Conservation (phyloP, 176 grass and related monocot genomes). For the Metroxylon sagu region DNA sequence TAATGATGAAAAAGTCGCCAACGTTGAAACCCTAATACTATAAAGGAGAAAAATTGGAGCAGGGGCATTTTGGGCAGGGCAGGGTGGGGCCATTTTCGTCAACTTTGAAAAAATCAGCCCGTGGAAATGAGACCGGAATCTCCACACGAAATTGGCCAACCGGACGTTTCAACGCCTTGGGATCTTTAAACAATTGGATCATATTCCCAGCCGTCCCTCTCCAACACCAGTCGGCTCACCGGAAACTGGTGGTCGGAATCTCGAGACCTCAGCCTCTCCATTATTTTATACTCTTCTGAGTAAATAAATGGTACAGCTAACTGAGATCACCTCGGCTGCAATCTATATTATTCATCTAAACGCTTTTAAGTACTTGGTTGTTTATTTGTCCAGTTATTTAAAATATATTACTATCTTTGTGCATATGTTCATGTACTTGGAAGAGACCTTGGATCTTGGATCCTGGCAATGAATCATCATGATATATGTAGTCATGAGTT, state of each 20-base stretch:
- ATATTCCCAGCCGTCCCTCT: neutral
- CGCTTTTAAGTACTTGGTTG: neutral
- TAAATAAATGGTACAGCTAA: conserved; percentile 23
- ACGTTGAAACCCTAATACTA: too few relatives aligned
- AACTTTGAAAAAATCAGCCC: conserved; percentile 4
- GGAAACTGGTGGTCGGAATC: conserved; percentile 18
- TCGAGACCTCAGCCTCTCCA: conserved; percentile 11
- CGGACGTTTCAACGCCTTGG: conserved; percentile 1
- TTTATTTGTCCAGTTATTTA: too few relatives aligned
- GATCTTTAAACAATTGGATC: neutral
- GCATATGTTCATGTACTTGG: neutral
- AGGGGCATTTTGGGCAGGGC: too few relatives aligned
- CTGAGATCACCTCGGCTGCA: conserved; percentile 26
- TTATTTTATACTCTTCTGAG: neutral
- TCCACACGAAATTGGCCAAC: neutral
- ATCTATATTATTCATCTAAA: neutral
- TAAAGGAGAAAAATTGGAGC: too few relatives aligned
- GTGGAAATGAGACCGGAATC: neutral
- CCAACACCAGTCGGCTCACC: conserved; percentile 19
- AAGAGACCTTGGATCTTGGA: conserved; percentile 43
- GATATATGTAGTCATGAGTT: too few relatives aligned
- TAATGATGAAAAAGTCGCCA: too few relatives aligned
- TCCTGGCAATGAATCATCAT: neutral
- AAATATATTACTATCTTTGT: too few relatives aligned
- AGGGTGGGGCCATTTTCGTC: too few relatives aligned